These are phyloP conservation scores for Rhexocercosporidium sp. DNA, from an alignment of 2,329 filamentous ascomycete genomes.

Conservation along the genomic window DNA sequence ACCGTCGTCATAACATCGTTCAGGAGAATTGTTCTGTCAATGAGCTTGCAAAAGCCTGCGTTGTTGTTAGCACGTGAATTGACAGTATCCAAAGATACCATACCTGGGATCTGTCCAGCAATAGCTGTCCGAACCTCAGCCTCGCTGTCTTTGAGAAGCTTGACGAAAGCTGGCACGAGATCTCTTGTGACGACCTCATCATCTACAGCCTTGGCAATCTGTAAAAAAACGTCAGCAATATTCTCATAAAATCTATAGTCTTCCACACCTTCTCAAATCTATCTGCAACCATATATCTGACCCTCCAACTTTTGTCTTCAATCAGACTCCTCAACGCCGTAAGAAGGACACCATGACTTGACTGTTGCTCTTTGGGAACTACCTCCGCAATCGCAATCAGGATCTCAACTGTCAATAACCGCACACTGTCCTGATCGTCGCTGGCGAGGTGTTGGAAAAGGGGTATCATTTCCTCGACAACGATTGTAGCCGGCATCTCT, in stretches of 20 bases:
- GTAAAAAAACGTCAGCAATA: slow-evolving; percentile 30
- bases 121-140: slow-evolving; percentile 97
- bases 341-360: slow-evolving; percentile 90
- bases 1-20: slow-evolving; percentile 97
- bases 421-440: slow-evolving; percentile 97
- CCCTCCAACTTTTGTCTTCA: slow-evolving; percentile 99
- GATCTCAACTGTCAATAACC: slow-evolving; percentile 93
- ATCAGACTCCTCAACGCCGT: slow-evolving; percentile 91
- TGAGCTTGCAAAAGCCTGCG: slow-evolving; percentile 85
- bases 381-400: slow-evolving; percentile 96
- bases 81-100: slow-evolving; percentile 20
- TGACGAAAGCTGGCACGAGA: slow-evolving; percentile 94
- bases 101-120: slow-evolving; percentile 92
- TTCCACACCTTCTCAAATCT: slow-evolving; percentile 86
- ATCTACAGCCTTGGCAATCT: slow-evolving; percentile 98
- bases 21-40: slow-evolving; percentile 85
- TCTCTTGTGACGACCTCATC: slow-evolving; percentile 95
- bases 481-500: slow-evolving; percentile 88
- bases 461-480: slow-evolving; percentile 98
- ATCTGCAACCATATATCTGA: slow-evolving; percentile 99
- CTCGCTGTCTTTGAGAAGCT: slow-evolving; percentile 96
- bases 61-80: slow-evolving; percentile 34
- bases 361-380: slow-evolving; percentile 97
- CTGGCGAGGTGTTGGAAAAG: slow-evolving; percentile 95
- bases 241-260: too few species aligned